Conservation (phyloP, 495 filamentous ascomycete species). For the Tetracladium setigerum region DNA sequence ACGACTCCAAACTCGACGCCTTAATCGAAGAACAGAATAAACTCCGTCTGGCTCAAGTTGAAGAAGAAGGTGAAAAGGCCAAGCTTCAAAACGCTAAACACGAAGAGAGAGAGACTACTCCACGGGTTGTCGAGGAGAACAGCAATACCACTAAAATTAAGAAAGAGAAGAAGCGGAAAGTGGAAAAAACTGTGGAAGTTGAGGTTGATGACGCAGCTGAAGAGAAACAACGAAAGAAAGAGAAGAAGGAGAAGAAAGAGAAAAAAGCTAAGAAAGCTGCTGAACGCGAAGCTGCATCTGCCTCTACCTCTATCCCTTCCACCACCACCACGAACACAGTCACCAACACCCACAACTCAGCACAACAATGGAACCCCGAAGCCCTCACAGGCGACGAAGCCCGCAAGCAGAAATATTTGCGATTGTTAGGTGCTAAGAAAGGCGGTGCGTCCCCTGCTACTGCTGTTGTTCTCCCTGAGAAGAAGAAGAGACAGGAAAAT, state of each 20-base stretch:
- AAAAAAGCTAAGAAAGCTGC: conserved; percentile 7
- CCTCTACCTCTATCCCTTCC: conserved; percentile 1
- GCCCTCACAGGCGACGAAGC: conserved; percentile 39
- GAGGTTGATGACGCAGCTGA: conserved; percentile 1
- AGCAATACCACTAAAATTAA: too few species aligned
- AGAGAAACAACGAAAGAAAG: neutral
- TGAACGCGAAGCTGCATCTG: conserved; percentile 3
- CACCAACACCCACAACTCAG: neutral
- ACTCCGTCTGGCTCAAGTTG: neutral
- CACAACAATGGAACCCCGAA: conserved; percentile 44
- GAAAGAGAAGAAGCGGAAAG: too few species aligned
- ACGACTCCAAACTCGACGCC: conserved; percentile 11
- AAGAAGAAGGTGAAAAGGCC: neutral
- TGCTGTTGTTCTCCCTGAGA: neutral
- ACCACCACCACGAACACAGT: neutral
- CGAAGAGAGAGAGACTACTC: neutral
- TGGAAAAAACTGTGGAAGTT: neutral
- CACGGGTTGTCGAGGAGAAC: too few species aligned
- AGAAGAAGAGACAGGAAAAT: neutral
- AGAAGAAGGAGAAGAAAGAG: conserved; percentile 8
- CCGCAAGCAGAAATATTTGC: conserved; percentile 48
- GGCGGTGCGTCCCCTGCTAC: neutral
- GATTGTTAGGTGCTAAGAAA: conserved; percentile 46
- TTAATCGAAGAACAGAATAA: neutral
- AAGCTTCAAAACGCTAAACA: neutral